A percentile compares a stretch with the other conserved stretches of the same genome.
These are phyloP conservation scores for Tricholoma bakamatsutake DNA, from an alignment of 768 basidiomycete genomes.

Conservation along the genomic window DNA sequence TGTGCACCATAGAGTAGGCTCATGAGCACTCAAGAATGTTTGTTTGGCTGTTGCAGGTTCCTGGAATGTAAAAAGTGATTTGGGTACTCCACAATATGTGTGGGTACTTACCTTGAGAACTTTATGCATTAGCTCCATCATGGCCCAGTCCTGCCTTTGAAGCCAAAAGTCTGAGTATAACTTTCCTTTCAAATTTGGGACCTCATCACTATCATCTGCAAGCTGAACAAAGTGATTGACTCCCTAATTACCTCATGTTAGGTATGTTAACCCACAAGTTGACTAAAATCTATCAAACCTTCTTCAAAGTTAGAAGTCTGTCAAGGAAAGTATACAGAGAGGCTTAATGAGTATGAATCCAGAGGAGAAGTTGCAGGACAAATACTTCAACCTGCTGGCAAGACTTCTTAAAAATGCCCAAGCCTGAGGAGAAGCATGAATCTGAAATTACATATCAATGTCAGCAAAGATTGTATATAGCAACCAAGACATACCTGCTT, in stretches of 20 bases:
- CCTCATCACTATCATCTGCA: conserved; percentile 12
- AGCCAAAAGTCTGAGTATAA: conserved; percentile 12
- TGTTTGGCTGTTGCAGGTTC: conserved; percentile 14
- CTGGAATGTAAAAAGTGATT: not conserved
- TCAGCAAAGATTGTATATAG: not conserved
- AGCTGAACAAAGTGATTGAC: conserved; percentile 10
- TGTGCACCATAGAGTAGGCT: conserved; percentile 12
- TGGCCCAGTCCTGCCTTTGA: conserved; percentile 5
- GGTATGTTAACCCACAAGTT: not conserved
- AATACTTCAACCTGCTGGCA: not conserved
- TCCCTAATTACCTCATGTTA: not conserved
- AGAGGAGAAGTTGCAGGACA: not conserved
- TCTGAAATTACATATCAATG: not conserved
- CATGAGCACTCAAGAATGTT: conserved; percentile 7
- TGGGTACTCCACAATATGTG: not conserved
- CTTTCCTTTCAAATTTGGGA: conserved; percentile 9
- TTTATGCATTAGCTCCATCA: conserved; percentile 10
- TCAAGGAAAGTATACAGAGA: not conserved
- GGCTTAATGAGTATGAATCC: not conserved
- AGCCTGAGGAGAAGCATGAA: conserved; percentile 2
- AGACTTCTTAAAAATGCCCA: not conserved
- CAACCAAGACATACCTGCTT: conserved; percentile 2
- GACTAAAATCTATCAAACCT: not conserved
- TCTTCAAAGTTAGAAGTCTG: not conserved
- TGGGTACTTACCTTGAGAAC: conserved; percentile 11